Conservation (phyloP, 306 rosid genomes). For the Argentina anserina region DNA sequence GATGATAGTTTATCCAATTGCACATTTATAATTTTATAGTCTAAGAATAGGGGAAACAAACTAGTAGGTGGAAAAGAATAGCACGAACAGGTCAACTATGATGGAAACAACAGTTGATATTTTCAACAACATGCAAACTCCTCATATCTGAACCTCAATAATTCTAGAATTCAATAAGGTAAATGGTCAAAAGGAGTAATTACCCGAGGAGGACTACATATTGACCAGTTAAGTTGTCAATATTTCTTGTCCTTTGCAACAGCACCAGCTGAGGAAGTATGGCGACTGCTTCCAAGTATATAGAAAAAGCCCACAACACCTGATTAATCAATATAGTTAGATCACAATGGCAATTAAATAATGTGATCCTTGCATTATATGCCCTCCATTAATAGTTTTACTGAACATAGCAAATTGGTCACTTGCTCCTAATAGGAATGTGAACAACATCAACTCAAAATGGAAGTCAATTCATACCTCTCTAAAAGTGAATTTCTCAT, state of each 20-base stretch:
- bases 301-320: slow-evolving; percentile 90
- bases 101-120: background rate
- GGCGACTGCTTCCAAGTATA: slow-evolving; percentile 89
- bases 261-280: slow-evolving; percentile 85
- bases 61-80: background rate
- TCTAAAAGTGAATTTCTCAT: slow-evolving; percentile 69
- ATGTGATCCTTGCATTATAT: background rate
- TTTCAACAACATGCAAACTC: background rate
- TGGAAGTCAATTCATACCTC: slow-evolving; percentile 46
- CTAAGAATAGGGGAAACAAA: background rate
- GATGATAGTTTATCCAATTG: background rate
- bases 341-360: slow-evolving; percentile 17
- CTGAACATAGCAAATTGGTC: slow-evolving; percentile 10
- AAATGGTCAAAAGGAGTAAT: slow-evolving; percentile 3
- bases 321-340: slow-evolving; percentile 32
- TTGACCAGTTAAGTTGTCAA: slow-evolving; percentile 92
- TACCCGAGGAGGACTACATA: slow-evolving; percentile 88
- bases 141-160: background rate
- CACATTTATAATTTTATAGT: background rate
- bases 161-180: background rate
- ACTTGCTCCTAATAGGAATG: background rate
- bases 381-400: background rate
- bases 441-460: background rate
- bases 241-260: slow-evolving; percentile 83
- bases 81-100: background rate